A percentile compares a stretch with the other conserved stretches of the same genome.
Conservation (phyloP, 2,329 filamentous ascomycete genomes). For the Akanthomyces dipterigenus region DNA sequence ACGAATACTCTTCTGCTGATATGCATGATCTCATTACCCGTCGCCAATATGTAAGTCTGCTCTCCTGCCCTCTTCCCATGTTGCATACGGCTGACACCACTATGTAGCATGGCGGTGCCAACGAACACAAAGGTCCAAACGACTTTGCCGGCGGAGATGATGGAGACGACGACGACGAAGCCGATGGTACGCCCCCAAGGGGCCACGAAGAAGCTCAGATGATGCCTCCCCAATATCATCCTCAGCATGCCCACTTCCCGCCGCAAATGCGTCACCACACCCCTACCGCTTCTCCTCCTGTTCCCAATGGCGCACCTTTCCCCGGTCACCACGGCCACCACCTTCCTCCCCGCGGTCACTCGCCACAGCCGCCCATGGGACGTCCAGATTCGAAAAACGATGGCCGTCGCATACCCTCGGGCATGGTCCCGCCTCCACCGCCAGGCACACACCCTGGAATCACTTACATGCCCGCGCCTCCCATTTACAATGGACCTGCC, state of each 20-base stretch:
- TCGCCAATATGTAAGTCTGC: conserved; percentile 76
- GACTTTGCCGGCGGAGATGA: conserved; percentile 91
- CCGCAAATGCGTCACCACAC: conserved; percentile 78
- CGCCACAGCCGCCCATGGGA: conserved; percentile 69
- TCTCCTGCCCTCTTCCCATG: conserved; percentile 8
- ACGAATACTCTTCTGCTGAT: conserved; percentile 92
- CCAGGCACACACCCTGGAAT: conserved; percentile 53
- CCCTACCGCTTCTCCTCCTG: conserved; percentile 81
- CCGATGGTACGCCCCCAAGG: conserved; percentile 63
- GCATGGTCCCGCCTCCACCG: conserved; percentile 58
- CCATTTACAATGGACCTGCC: conserved; percentile 66
- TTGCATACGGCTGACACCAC: conserved; percentile 13
- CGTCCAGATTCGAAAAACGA: conserved; percentile 68
- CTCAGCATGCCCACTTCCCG: conserved; percentile 59
- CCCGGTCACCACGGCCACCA: conserved; percentile 42
- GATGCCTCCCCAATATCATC: conserved; percentile 65
- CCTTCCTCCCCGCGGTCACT: conserved; percentile 58
- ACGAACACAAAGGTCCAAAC: conserved; percentile 90
- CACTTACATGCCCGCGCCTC: conserved; percentile 77
- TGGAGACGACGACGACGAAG: conserved; percentile 70
- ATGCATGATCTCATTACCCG: conserved; percentile 84
- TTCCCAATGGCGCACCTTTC: conserved; percentile 68
- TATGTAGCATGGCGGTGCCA: conserved; percentile 78
- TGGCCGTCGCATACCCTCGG: conserved; percentile 66
- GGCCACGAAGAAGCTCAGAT: conserved; percentile 55